Base-by-base conservation (phyloP, 2,329 filamentous ascomycete species). In the Aureobasidium vineae region DNA sequence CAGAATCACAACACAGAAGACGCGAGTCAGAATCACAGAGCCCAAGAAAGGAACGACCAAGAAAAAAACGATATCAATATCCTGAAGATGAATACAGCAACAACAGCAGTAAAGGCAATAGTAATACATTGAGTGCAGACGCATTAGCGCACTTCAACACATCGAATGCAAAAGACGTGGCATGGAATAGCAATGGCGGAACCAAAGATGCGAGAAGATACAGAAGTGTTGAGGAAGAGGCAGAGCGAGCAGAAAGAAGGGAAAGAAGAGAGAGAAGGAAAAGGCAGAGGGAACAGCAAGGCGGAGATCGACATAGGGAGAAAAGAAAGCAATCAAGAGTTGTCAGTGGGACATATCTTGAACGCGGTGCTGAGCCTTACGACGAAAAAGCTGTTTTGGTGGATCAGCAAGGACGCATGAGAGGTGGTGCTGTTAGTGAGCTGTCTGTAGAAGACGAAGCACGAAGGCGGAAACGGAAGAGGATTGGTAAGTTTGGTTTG, bases 111-210 rank as follows among this genome's bases (percentile, higher is more conserved):
- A 67, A 67, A 41, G 45, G 47, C 31, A 74, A 72, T 23, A 74
- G 71, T 60, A 76, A 76, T 28, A 72, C 77, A 45, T 75, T 83
- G 72, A 86, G 72, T 76, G 80, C 77, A 68, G 84, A 86, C 71
- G 86, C 88, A 5, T 77, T 93, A 57, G 88, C 87, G 15, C 85
- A 87, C 72, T 77, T 93, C 54, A 84, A 91, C 71, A 81, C 85
- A 3, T 11, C 63, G 8, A 71, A 69, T 49, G 60, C 65, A 7
- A 36, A 33, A 31, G 56, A 67, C 40, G 50, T 66, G 50, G 45
- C 54, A 3, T 68, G 67, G 64, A 65, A 53, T 26, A 56, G 40
- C 15, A 57, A 67, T 63, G 66, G 60, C 13, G 66, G 66, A 7
- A 26, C 52, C 16, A 59, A 56, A 28, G 15, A 26, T 43, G 16